A percentile compares a stretch with the other conserved stretches of the same genome.
phyloP scores from a whole-genome alignment of 495 filamentous ascomycete genomes.

The Jackrogersella multiformis region DNA sequence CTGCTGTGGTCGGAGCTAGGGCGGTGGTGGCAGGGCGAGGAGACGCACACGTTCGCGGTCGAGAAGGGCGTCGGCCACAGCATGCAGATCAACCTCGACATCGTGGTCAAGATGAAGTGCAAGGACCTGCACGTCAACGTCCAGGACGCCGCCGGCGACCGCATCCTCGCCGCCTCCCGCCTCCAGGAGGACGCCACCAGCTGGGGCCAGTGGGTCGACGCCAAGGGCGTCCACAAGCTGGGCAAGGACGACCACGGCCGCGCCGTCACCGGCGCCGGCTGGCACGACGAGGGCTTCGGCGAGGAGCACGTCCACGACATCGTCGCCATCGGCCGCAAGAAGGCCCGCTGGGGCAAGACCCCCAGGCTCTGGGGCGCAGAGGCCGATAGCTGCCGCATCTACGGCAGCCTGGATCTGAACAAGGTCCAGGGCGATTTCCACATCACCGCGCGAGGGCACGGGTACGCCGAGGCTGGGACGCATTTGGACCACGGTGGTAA shows the following conservation, averaged over 20 bases:
- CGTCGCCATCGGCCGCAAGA: slow-evolving; percentile 65
- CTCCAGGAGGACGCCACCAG: slow-evolving; percentile 79
- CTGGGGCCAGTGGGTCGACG: slow-evolving; percentile 84
- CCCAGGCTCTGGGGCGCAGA: slow-evolving; percentile 68
- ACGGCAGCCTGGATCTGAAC: slow-evolving; percentile 87
- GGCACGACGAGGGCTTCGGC: slow-evolving; percentile 67
- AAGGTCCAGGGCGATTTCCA: slow-evolving; percentile 99
- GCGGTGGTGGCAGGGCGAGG: slow-evolving; percentile 83
- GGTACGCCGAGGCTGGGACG: slow-evolving; percentile 78
- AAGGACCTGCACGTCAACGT: slow-evolving; percentile 92
- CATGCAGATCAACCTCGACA: slow-evolving; percentile 94
- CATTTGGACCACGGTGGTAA: slow-evolving; percentile 87
- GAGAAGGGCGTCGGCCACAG: slow-evolving; percentile 89
- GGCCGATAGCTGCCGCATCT: slow-evolving; percentile 81
- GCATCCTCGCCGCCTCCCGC: slow-evolving; percentile 81
- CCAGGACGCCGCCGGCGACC: slow-evolving; percentile 92
- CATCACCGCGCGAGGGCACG: slow-evolving; percentile 94
- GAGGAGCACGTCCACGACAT: slow-evolving; percentile 81
- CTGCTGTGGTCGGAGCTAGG: slow-evolving; percentile 80
- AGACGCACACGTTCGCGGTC: slow-evolving; percentile 89
- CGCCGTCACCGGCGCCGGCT: slow-evolving; percentile 63
- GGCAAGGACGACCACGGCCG: slow-evolving; percentile 60
- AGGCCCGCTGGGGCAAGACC: slow-evolving; percentile 73
- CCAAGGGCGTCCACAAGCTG: slow-evolving; percentile 71
- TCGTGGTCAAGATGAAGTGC: slow-evolving; percentile 92